Evolutionary conservation across 2,329 filamentous ascomycete species (phyloP), one percentile per base, ranked within the genome.

Genomic region (Rhinocladiella mackenziei): DNA sequence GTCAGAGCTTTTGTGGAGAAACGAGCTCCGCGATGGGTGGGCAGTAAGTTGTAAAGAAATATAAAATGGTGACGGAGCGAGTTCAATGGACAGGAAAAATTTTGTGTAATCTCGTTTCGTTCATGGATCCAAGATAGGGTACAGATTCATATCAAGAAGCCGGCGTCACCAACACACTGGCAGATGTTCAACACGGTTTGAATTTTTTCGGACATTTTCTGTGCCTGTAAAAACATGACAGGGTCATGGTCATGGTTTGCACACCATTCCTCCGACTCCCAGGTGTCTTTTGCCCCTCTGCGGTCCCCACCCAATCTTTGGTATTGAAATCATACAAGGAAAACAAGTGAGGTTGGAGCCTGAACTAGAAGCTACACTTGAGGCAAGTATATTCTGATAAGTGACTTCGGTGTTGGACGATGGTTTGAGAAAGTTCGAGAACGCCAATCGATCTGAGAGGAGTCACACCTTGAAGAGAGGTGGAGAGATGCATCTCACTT

Each of bases 1-100:
- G 70, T 89, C 14, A 69, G 62, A 65, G 85, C 84, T 48, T 91
- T 91, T 69, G 81, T 85, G 13, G 84, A 89, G 72, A 87, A 81
- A 73, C 72, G 83, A 59, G 75, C 77, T 65, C 78, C 84, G 1
- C 70, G 70, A 26, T 89, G 84, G 84, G 76, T 70, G 57, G 70
- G 61, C 42, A 67, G 64, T 50, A 68, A 68, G 53, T 45, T 68
- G 43, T 68, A 39, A 28, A 4, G 30, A 35, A 30, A 30, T 23
- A 15, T 18, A 34, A n/a, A 35, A 2, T 31, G n/a, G 29, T 5
- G n/a, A 10, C 28, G n/a, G n/a, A n/a, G n/a, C n/a, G n/a, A n/a
- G n/a, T n/a, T n/a, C n/a, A n/a, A n/a, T n/a, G n/a, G n/a, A n/a
- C n/a, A n/a, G n/a, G n/a, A n/a, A n/a, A n/a, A n/a, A n/a, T n/a